Evolutionary conservation across 306 rosid genomes (phyloP), one percentile per base, ranked within the genome.

Genomic region (Citrullus mucosospermus): DNA sequence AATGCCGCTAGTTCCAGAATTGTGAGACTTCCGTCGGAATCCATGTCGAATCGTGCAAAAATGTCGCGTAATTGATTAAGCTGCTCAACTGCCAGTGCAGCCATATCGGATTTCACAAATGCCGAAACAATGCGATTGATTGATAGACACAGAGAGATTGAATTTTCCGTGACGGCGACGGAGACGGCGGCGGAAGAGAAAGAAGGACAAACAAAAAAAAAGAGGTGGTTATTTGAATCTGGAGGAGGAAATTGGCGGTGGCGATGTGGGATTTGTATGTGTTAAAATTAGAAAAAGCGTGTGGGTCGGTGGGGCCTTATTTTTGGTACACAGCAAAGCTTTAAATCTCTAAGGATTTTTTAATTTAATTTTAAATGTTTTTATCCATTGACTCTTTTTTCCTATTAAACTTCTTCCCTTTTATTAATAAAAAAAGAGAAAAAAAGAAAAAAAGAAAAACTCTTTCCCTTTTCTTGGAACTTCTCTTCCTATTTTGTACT

Each of bases 11-110:
- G 87, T 89, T 94, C 97, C 1, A 94, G 85, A 41, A 86, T 81
- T 72, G 98, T 92, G 18, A 94, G 83, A 82, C 96, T 94, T 10
- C 98, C 98, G 36, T 94, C 96, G 4, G 93, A 87, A 59, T 90
- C 94, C 94, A 90, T 87, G 87, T 92, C 98, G 14, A 94, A 94
- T 57, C 96, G 74, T 4, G 78, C 79, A 38, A 94, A 94, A 0
- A 94, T 88, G 44, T 87, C 86, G 48, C 86, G 72, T 17, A 94
- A 44, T 48, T 92, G 92, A 16, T 87, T 83, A 0, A 89, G 75
- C 57, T 90, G 93, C 30, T 87, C 85, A 51, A 78, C 86, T 75
- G 75, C 78, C 66, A 82, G 80, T 17, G 77, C 60, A 73, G 61
- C 60, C 77, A 73, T 73, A 46, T 25, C 76, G 75, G 54, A 41